Percentiles rank a stretch among this genome's conserved stretches.
Evolutionary conservation across 2,329 filamentous ascomycete genomes (phyloP).

Genomic region (Colletotrichum musae): DNA sequence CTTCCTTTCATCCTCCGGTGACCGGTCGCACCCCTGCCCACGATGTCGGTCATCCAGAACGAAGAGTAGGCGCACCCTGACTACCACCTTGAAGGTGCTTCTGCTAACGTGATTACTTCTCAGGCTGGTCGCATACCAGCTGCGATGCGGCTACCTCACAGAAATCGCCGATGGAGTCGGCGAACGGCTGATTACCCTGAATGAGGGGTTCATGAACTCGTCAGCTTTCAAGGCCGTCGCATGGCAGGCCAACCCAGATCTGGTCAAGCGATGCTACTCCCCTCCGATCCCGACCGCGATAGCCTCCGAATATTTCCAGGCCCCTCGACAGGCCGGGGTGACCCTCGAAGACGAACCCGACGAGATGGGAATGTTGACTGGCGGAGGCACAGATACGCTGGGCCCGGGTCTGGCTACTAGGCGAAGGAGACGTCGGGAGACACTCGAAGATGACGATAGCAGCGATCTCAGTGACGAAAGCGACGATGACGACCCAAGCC

Average conservation of each 20-base stretch:
- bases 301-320: conserved; percentile 87
- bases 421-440: conserved; percentile 76
- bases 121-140: conserved; percentile 86
- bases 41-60: conserved; percentile 61
- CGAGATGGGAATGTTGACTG: conserved; percentile 80
- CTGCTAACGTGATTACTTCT: conserved; percentile 8
- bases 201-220: conserved; percentile 84
- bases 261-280: conserved; percentile 87
- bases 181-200: conserved; percentile 86
- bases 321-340: conserved; percentile 73
- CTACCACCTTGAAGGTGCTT: not conserved
- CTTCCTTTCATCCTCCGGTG: conserved; percentile 26
- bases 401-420: conserved; percentile 78
- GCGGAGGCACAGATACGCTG: conserved; percentile 76
- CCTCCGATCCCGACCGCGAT: conserved; percentile 88
- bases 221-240: conserved; percentile 87
- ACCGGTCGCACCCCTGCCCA: conserved; percentile 27
- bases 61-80: conserved; percentile 54
- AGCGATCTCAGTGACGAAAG: conserved; percentile 89
- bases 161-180: conserved; percentile 88
- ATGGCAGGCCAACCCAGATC: conserved; percentile 81
- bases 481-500: conserved; percentile 78
- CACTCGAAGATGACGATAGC: conserved; percentile 88
- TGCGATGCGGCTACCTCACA: conserved; percentile 84
- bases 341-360: conserved; percentile 80